Base-by-base conservation (phyloP, 495 filamentous ascomycete species). In the Staphylotrichum tortipilum region DNA sequence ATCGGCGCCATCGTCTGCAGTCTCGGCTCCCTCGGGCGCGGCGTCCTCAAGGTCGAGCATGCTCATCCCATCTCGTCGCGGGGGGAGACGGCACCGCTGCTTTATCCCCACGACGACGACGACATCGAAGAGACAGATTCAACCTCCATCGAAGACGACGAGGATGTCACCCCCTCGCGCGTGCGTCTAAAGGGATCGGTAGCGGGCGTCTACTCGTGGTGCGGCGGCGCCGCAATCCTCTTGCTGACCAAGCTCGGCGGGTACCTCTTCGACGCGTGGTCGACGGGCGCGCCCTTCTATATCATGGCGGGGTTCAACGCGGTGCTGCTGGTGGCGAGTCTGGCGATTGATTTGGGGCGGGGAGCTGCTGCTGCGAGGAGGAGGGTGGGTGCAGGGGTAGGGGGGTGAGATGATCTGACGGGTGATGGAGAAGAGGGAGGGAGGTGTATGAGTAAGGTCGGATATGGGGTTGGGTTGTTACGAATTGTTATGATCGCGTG, bases 1-100 rank as follows among this genome's bases (percentile, higher is more conserved):
- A 97, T 98, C 48, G 94, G 91, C 7, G 81, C 88, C 10, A 96
- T 98, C 50, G 92, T 98, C 0, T 94, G 89, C 65, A 91, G 86
- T 50, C 73, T 98, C 14, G 89, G 86, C 0, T 81, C 94, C 1
- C 72, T 98, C 6, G 88, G 84, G 19, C 78, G 82, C 7, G 89
- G 86, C 3, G 82, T 96, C 30, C 70, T 94, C 29, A 74, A 80
- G 26, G 75, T 68, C 8, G 73, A 78, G 18, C n/a, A n/a, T n/a
- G n/a, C n/a, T n/a, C n/a, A n/a, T n/a, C n/a, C n/a, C n/a, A n/a
- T n/a, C n/a, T n/a, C n/a, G n/a, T n/a, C n/a, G 4, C 37, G 17
- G 0, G 26, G 40, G 15, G 66, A 66, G 33, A 51, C 62, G 3
- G 63, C 63, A 22, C 64, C 69, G 4, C 52, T 73, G 17, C 49